Base-by-base conservation (phyloP, 2,329 filamentous ascomycete species). In the Pyrenophora seminiperda region DNA sequence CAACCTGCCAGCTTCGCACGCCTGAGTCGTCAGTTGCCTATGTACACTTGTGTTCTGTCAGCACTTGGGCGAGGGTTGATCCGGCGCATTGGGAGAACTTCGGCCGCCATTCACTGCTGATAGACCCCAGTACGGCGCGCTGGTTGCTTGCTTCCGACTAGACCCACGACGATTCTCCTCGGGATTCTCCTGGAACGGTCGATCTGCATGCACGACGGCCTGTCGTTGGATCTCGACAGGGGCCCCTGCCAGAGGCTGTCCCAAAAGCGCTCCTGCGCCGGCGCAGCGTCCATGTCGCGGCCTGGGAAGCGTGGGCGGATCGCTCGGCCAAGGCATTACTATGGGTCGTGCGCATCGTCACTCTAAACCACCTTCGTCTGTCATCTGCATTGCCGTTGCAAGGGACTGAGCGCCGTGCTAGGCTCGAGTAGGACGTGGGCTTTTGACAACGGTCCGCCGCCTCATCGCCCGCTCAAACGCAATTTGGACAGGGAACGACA, bases 331-430 rank as follows among this genome's bases (percentile, higher is more conserved):
- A 65, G 66, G 65, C 63, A 68, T 61, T 61, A 51, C 50, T 46
- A 51, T 59, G 59, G 58, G 59, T 64, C 63, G 63, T 70, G 67
- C 66, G 54, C 67, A 68, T 67, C 65, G 50, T 53, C 40, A 50
- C 58, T 48, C 66, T 65, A 67, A 63, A 52, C 65, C 61, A 38
- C 56, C 56, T 59, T 62, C 41, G 66, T 50, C 58, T 61, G 58
- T 64, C 66, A 68, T 70, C 70, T 74, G 71, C 72, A 73, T 67
- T 71, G 62, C 72, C 72, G 71, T 73, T 73, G 62, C 67, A 65
- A 53, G 68, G 66, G 64, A 62, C 62, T 56, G 61, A 62, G 63
- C 57, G 52, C 50, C 53, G 56, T 49, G 47, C 67, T 69, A 70
- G 58, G 24, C 67, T 62, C 49, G 41, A 58, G 58, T 64, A 41